Evolutionary conservation across 441 rosid genomes (phyloP), one percentile per base, ranked within the genome.

Genomic region (Cnidoscolus chayamansa): DNA sequence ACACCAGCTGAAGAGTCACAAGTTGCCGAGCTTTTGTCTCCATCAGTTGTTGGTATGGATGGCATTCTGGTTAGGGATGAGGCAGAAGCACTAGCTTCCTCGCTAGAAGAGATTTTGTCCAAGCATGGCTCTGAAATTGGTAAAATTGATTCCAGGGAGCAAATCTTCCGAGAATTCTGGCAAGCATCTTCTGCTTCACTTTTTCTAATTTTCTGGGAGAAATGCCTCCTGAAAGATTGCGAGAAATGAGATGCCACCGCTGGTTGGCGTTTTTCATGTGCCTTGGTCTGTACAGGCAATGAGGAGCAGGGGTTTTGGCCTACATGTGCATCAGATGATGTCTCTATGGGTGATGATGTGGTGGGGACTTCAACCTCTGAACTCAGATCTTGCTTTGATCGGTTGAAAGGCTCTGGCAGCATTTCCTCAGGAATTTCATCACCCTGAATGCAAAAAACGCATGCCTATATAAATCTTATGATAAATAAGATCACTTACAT

Each of bases 351-450:
- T 45, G 76, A 55, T 17, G 78, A 67, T 17, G 72, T 45, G 50
- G 65, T 71, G 59, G 70, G 20, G 7, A 15, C 45, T 19, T 65
- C 72, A 70, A 59, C 35, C 53, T 69, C 67, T 65, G 60, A 63
- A 31, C 55, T 48, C 20, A 15, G 37, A 61, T 71, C 68, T 51
- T 65, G 70, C 77, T 81, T 79, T 37, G 64, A 58, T 37, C 57
- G 70, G 75, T 81, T 83, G 81, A 84, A 94, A 2, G 92, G 88
- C 78, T 87, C 94, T 0, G 95, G 97, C 60, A 92, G 85, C 17
- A 79, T 74, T 37, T 81, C 96, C 74, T 84, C 89, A 1, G 98
- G 98, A 80, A 95, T 76, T 62, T 89, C 95, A 73, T 82, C 92
- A 69, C 82, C 90, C 99, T 95, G 83, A 76, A 82, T 20, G 37